These are phyloP conservation scores for Cicer chorassanicum DNA, from an alignment of 306 rosid species.

Conservation along the genomic window DNA sequence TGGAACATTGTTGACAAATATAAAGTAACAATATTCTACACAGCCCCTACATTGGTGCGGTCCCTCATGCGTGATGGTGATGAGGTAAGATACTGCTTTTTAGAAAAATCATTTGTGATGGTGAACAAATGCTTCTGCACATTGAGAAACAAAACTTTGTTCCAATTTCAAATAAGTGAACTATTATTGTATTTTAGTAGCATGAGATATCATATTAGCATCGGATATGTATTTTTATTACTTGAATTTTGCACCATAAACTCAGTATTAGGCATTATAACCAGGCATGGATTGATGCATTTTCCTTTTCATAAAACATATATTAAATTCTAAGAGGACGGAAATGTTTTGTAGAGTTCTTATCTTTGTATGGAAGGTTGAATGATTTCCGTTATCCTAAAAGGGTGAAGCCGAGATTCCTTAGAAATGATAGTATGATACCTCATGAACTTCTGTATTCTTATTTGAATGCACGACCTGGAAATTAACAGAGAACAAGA, in stretches of 20 bases:
- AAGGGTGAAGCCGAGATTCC: neutral
- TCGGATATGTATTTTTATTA: neutral
- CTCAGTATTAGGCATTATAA: neutral
- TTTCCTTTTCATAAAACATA: neutral
- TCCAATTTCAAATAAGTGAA: neutral
- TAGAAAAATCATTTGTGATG: constrained; percentile 33
- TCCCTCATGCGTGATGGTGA: constrained; percentile 97
- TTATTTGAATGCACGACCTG: neutral
- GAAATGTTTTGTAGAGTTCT: neutral
- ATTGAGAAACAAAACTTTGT: neutral
- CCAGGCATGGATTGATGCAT: neutral
- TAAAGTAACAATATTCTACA: constrained; percentile 88
- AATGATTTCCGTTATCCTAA: neutral
- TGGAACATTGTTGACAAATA: constrained; percentile 99
- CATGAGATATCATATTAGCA: constrained; percentile 4
- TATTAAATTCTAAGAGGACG: neutral
- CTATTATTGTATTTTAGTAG: neutral
- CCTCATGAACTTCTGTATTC: neutral
- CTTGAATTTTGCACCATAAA: constrained; percentile 8
- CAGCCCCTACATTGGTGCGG: constrained; percentile 98
- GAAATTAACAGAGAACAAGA: too few species aligned
- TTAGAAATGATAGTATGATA: neutral
- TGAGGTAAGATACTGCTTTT: constrained; percentile 54
- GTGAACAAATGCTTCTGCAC: constrained; percentile 28
- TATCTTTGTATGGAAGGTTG: neutral